Base-by-base conservation (phyloP, 768 basidiomycete genomes). In the Favolaschia claudopus region DNA sequence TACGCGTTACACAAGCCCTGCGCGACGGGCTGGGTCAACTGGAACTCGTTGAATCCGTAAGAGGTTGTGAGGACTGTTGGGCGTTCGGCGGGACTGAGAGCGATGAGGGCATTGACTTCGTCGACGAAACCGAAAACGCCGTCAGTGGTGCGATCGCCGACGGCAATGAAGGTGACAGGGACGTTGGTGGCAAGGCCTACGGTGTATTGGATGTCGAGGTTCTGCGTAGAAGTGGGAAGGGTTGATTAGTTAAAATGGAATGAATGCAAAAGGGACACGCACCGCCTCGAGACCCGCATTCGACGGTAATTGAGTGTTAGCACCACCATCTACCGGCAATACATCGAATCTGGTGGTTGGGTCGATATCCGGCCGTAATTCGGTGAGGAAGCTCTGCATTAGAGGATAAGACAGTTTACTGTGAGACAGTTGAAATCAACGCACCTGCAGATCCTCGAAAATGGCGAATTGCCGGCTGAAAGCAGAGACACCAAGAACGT, bases 1-100 rank as follows among this genome's bases (percentile, higher is more conserved):
- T 84, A 81, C 15, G 69, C 74, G 15, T 43, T 36, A 64, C 83
- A 85, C 22, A 76, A 71, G 42, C 79, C 74, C 27, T 15, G 54
- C 22, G 81, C 80, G 55, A 75, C 79, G 49, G 57, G 67, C 17
- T 53, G 39, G 10, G 79, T 78, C n/a, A 83, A 77, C 4, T 58
- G 47, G 20, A 49, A 46, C 33, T 58, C 56, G 20, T 37, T 36
- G 44, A 22, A n/a, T 22, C 56, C 56, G 33, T 58, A 57, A 12
- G 33, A 37, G 44, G 54, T 55, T 20, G 54, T 37, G 34, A 55
- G 45, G 45, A 55, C 43, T 5, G 43, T 55, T 14, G 55, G 55
- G 3, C 55, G 56, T 10, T 29, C 20, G 43, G 53, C 5, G 29
- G n/a, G n/a, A n/a, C n/a, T n/a, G n/a, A 32, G 29, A 15, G 13